Percentiles rank a stretch among this genome's conserved stretches.
These are phyloP conservation scores for Blastobotrys ciferrii DNA, from an alignment of 1,139 yeast species.

Conservation along the genomic window DNA sequence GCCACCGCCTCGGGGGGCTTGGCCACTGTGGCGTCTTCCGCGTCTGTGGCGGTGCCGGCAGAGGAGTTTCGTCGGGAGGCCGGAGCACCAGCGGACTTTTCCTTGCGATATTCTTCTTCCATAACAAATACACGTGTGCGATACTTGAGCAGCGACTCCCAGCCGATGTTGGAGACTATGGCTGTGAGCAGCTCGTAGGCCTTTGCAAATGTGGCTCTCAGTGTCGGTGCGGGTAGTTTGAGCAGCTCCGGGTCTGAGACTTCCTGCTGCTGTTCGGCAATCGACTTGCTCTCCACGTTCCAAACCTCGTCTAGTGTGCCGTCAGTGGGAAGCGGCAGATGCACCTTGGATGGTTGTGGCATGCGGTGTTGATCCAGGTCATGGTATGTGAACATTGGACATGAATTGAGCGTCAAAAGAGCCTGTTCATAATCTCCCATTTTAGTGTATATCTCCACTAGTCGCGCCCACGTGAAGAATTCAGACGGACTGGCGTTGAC, in stretches of 20 bases:
- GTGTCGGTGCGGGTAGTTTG: conserved; percentile 71
- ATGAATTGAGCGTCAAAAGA: conserved; percentile 76
- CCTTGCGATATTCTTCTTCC: conserved; percentile 77
- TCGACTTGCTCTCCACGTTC: conserved; percentile 33
- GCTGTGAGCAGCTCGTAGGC: conserved; percentile 78
- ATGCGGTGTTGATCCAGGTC: conserved; percentile 52
- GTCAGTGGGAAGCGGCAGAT: conserved; percentile 77
- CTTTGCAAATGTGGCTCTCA: conserved; percentile 73
- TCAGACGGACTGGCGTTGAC: conserved; percentile 83
- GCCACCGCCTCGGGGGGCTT: conserved; percentile 10
- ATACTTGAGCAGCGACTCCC: conserved; percentile 80
- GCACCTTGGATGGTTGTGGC: conserved; percentile 66
- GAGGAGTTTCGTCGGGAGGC: conserved; percentile 29
- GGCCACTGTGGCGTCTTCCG: conserved; percentile 10
- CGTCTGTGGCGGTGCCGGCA: conserved; percentile 19
- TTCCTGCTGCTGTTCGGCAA: conserved; percentile 35
- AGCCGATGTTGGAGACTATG: conserved; percentile 70
- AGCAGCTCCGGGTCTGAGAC: conserved; percentile 65
- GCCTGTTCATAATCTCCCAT: conserved; percentile 74
- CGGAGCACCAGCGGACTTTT: conserved; percentile 31
- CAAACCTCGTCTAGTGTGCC: conserved; percentile 57
- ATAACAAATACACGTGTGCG: conserved; percentile 88
- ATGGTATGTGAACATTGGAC: conserved; percentile 82
- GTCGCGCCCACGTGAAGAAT: conserved; percentile 75
- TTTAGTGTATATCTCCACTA: conserved; percentile 71